Evolutionary conservation across 2,329 filamentous ascomycete genomes (phyloP).

Genomic region (Fusarium denticulatum): DNA sequence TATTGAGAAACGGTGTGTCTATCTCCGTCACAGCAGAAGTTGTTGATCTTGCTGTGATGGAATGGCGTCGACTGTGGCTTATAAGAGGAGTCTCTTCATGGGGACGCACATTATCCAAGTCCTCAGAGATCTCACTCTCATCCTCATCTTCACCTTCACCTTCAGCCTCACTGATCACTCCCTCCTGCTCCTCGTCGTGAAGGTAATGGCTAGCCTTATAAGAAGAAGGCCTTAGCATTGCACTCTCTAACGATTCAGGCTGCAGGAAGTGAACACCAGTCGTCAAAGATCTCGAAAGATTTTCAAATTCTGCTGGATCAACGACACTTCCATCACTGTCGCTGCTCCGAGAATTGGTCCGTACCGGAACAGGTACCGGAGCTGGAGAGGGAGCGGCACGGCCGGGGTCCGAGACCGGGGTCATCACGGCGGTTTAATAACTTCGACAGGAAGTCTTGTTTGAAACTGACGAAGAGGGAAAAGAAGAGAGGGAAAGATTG

Average conservation of each 20-base stretch:
- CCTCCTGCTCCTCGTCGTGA: conserved; percentile 19
- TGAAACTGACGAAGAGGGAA: background rate
- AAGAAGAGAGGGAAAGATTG: background rate
- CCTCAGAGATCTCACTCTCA: conserved; percentile 13
- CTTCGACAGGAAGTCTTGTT: background rate
- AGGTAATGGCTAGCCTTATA: conserved; percentile 34
- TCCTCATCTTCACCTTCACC: conserved; percentile 25
- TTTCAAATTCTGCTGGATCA: conserved; percentile 38
- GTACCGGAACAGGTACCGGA: conserved; percentile 37
- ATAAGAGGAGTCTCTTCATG: conserved; percentile 45
- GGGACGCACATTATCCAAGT: conserved; percentile 6
- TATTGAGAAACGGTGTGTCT: conserved; percentile 54
- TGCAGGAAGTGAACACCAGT: conserved; percentile 52
- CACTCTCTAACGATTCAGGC: conserved; percentile 53
- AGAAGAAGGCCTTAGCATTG: conserved; percentile 49
- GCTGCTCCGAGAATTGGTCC: conserved; percentile 22
- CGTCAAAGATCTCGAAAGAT: conserved; percentile 53
- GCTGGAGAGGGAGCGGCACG: conserved; percentile 2
- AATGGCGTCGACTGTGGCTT: conserved; percentile 17
- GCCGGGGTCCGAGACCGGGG: conserved; percentile 12
- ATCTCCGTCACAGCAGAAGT: conserved; percentile 13
- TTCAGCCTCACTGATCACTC: conserved; percentile 6
- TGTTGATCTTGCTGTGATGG: conserved; percentile 29
- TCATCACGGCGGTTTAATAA: conserved; percentile 6
- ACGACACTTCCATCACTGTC: conserved; percentile 26